phyloP scores from a whole-genome alignment of 148 eudicot genomes.

The Persicaria maculosa region DNA sequence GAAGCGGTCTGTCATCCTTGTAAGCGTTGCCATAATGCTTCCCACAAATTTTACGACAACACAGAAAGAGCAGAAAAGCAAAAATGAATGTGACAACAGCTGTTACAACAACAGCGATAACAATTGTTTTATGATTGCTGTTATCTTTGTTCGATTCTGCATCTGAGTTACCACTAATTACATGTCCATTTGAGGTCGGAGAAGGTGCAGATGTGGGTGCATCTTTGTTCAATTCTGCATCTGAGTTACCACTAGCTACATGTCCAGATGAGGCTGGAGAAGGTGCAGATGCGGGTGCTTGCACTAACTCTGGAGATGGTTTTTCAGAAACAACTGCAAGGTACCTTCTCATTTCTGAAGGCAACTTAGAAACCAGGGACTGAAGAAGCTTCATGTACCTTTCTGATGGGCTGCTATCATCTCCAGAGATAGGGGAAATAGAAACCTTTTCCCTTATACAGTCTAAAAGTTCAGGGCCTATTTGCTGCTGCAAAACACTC shows the following conservation, averaged over 20 bases:
- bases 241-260: background rate
- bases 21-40: constrained; percentile 28
- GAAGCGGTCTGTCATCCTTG: constrained; percentile 82
- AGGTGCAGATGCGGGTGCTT: constrained; percentile 22
- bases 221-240: background rate
- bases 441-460: constrained; percentile 49
- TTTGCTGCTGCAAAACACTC: constrained; percentile 32
- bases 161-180: constrained; percentile 15
- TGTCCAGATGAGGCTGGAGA: constrained; percentile 17
- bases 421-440: constrained; percentile 33
- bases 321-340: constrained; percentile 2
- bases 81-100: constrained; percentile 50
- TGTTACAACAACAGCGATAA: constrained; percentile 56
- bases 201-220: constrained; percentile 23
- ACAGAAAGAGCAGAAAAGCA: constrained; percentile 44
- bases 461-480: constrained; percentile 39
- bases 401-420: constrained; percentile 31
- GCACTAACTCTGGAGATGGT: constrained; percentile 2
- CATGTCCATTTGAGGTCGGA: constrained; percentile 11
- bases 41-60: constrained; percentile 37
- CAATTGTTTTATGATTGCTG: constrained; percentile 26
- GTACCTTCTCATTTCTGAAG: constrained; percentile 27
- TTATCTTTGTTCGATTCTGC: constrained; percentile 20
- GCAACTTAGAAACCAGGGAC: constrained; percentile 23
- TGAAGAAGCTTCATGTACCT: constrained; percentile 42